Percentiles rank a stretch among this genome's conserved stretches.
Conservation (phyloP, 139 green algal species). For the Volvox africanus region DNA sequence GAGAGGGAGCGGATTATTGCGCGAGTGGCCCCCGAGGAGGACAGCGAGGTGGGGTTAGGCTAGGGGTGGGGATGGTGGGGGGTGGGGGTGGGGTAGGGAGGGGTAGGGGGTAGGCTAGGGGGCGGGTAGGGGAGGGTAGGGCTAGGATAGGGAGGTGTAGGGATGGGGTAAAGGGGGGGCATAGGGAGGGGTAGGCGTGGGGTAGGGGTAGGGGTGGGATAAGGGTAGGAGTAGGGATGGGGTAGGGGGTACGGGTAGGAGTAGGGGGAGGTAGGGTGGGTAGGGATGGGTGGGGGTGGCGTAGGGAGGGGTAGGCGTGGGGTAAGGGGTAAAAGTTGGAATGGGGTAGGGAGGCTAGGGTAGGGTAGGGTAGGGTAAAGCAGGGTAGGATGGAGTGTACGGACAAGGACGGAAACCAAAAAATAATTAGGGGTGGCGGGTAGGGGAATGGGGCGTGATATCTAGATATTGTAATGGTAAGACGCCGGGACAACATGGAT, state of each 20-base stretch:
- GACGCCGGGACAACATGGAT: not conserved
- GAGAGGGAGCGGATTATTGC: slow-evolving; percentile 26
- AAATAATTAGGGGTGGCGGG: too few species aligned
- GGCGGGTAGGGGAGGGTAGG: not conserved
- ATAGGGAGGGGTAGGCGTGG: too few species aligned
- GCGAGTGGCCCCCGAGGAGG: slow-evolving; percentile 1
- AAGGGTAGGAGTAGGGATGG: not conserved
- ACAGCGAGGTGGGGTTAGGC: not conserved
- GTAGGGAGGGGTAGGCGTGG: too few species aligned
- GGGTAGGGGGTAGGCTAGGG: not conserved
- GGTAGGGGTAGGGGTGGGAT: not conserved
- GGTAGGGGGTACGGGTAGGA: not conserved
- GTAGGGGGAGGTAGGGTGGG: not conserved
- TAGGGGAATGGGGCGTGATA: too few species aligned
- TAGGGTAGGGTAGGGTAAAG: too few species aligned
- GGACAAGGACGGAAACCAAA: too few species aligned
- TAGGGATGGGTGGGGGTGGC: not conserved
- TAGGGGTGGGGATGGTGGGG: not conserved
- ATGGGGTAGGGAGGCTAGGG: too few species aligned
- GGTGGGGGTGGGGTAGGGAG: too few species aligned
- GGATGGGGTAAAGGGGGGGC: too few species aligned
- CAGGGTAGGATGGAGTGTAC: too few species aligned
- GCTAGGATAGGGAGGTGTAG: not conserved
- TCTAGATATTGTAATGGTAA: too few species aligned
- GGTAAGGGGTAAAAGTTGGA: too few species aligned